phyloP scores from a whole-genome alignment of 768 basidiomycete genomes.

The Gloeophyllum trabeum region DNA sequence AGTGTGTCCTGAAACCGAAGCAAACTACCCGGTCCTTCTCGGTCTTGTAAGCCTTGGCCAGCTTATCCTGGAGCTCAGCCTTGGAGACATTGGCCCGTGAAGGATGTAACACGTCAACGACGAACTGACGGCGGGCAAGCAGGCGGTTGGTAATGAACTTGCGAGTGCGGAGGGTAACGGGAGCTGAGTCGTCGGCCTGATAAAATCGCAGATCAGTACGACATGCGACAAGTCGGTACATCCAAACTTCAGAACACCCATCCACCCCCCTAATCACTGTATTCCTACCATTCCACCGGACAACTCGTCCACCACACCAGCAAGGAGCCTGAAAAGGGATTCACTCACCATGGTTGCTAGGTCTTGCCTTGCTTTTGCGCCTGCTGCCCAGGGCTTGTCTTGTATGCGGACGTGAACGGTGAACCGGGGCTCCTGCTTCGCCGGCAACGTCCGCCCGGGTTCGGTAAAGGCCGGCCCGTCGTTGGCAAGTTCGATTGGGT shows the following conservation, averaged over 20 bases:
- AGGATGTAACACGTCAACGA: slow-evolving; percentile 94
- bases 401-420: too few relatives aligned
- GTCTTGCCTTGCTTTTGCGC: neutral
- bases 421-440: too few relatives aligned
- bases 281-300: slow-evolving; percentile 3
- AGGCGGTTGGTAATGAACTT: slow-evolving; percentile 99
- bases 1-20: slow-evolving; percentile 91
- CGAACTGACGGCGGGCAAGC: slow-evolving; percentile 89
- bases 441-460: too few relatives aligned
- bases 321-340: slow-evolving; percentile 7
- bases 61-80: slow-evolving; percentile 84
- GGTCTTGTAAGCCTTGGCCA: slow-evolving; percentile 87
- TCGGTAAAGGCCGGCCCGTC: too few relatives aligned
- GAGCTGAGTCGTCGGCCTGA: slow-evolving; percentile 70
- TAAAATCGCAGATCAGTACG: slow-evolving; percentile 9
- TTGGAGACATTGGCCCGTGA: slow-evolving; percentile 89
- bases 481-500: too few relatives aligned
- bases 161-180: slow-evolving; percentile 93
- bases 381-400: slow-evolving; percentile 11
- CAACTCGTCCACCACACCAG: slow-evolving; percentile 5
- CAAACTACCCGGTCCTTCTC: slow-evolving; percentile 85
- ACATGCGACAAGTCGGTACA: slow-evolving; percentile 10
- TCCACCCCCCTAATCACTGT: slow-evolving; percentile 16
- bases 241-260: slow-evolving; percentile 17
- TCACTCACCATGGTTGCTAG: slow-evolving; percentile 18